phyloP scores from a whole-genome alignment of 208 protist genomes.

The Acanthamoeba castellanii region DNA sequence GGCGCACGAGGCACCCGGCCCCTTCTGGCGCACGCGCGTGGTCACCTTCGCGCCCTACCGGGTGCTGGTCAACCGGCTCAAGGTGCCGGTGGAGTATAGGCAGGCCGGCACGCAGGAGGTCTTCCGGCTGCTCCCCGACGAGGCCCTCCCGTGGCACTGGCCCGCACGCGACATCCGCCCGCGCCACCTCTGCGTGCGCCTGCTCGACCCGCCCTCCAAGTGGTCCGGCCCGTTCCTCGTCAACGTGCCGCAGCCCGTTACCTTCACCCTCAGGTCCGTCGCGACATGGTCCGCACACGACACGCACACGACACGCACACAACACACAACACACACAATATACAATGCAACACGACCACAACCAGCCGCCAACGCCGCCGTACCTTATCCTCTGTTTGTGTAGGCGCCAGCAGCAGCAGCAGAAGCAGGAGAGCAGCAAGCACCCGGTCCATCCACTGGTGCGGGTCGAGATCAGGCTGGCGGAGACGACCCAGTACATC shows the following conservation, averaged over 20 bases:
- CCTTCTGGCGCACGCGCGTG: slow-evolving; percentile 32
- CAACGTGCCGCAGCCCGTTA: slow-evolving; percentile 7
- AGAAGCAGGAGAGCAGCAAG: background rate
- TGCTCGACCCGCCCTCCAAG: background rate
- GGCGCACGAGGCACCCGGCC: background rate
- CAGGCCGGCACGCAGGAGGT: background rate
- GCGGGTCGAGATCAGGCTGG: background rate
- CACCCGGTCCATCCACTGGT: background rate
- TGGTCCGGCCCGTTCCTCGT: slow-evolving; percentile 20
- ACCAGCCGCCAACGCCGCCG: background rate
- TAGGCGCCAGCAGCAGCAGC: background rate
- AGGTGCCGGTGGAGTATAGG: slow-evolving; percentile 1
- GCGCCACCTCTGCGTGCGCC: background rate
- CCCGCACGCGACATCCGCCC: background rate
- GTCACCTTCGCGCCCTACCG: slow-evolving; percentile 26
- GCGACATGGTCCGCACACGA: background rate
- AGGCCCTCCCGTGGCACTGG: slow-evolving; percentile 40
- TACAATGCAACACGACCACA: background rate
- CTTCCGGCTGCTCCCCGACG: background rate
- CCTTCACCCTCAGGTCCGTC: background rate
- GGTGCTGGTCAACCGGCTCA: background rate
- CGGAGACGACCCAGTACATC: background rate
- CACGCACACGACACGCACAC: background rate
- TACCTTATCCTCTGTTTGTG: background rate
- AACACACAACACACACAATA: background rate